Percentiles rank a stretch among this genome's conserved stretches.
Conservation (phyloP, 129 eudicot species). For the Escallonia rubra region DNA sequence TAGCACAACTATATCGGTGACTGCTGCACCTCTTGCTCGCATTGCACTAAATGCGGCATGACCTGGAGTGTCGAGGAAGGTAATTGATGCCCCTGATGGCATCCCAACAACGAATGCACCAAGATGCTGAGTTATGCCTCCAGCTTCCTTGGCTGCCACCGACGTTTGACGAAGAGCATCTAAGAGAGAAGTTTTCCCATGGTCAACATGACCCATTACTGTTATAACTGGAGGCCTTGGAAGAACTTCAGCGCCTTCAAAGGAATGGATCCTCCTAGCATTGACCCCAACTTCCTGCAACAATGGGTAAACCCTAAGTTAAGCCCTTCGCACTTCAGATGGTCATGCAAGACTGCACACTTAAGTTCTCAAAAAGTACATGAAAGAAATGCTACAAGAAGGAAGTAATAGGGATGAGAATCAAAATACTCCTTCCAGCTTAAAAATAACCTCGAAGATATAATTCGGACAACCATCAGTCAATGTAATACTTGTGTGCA, state of each 20-base stretch:
- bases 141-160: slow-evolving; percentile 85
- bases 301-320: neutral
- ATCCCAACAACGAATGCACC: slow-evolving; percentile 87
- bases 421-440: neutral
- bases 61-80: slow-evolving; percentile 90
- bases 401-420: neutral
- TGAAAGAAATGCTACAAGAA: neutral
- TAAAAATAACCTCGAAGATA: neutral
- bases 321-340: neutral
- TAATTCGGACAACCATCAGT: too few species aligned
- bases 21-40: slow-evolving; percentile 88
- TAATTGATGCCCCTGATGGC: slow-evolving; percentile 72
- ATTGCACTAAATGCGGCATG: slow-evolving; percentile 88
- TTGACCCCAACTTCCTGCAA: slow-evolving; percentile 78
- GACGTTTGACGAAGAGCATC: slow-evolving; percentile 92
- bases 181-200: slow-evolving; percentile 86
- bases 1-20: slow-evolving; percentile 73
- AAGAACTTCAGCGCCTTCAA: slow-evolving; percentile 50
- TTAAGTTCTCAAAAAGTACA: neutral
- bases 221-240: slow-evolving; percentile 91
- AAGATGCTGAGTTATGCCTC: slow-evolving; percentile 89
- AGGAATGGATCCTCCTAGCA: slow-evolving; percentile 55
- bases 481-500: too few species aligned
- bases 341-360: neutral
- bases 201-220: slow-evolving; percentile 98